Conservation (phyloP, 352 stramenopile genomes). For the Globisporangium iwayamae region DNA sequence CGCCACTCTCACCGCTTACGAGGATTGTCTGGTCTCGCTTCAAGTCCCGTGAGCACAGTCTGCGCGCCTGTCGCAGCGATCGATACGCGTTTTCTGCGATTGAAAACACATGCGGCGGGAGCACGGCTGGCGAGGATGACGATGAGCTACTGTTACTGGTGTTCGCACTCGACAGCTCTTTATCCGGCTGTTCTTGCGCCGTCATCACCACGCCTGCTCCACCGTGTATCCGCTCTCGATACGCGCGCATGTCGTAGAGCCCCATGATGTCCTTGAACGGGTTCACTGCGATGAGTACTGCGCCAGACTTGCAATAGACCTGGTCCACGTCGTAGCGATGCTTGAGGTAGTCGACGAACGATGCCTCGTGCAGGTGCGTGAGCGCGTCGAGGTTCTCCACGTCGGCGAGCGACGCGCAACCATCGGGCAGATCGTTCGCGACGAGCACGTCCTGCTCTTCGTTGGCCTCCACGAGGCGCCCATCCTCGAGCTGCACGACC, state of each 20-base stretch:
- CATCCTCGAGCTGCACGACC: constrained; percentile 43
- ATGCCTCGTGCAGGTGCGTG: constrained; percentile 75
- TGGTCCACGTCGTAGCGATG: constrained; percentile 68
- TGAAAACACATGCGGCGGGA: constrained; percentile 79
- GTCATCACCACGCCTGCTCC: background rate
- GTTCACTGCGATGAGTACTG: constrained; percentile 77
- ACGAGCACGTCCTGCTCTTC: constrained; percentile 57
- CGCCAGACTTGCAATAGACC: constrained; percentile 73
- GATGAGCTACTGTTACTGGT: constrained; percentile 17
- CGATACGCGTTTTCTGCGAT: constrained; percentile 72
- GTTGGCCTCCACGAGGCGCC: constrained; percentile 31
- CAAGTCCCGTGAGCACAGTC: constrained; percentile 33
- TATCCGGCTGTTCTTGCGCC: background rate
- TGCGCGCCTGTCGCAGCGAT: constrained; percentile 32
- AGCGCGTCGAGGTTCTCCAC: constrained; percentile 72
- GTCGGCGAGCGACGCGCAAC: constrained; percentile 36
- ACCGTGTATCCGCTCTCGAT: constrained; percentile 27
- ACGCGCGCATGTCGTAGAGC: constrained; percentile 57
- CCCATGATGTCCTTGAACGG: constrained; percentile 69
- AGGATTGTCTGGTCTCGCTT: constrained; percentile 45
- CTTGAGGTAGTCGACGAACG: constrained; percentile 76
- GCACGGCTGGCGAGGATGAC: constrained; percentile 14
- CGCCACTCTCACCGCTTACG: constrained; percentile 45
- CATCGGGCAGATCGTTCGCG: constrained; percentile 36
- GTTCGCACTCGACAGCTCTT: background rate